Evolutionary conservation across 2,329 filamentous ascomycete species (phyloP), one percentile per base, ranked within the genome.

Genomic region (Trichoderma breve): DNA sequence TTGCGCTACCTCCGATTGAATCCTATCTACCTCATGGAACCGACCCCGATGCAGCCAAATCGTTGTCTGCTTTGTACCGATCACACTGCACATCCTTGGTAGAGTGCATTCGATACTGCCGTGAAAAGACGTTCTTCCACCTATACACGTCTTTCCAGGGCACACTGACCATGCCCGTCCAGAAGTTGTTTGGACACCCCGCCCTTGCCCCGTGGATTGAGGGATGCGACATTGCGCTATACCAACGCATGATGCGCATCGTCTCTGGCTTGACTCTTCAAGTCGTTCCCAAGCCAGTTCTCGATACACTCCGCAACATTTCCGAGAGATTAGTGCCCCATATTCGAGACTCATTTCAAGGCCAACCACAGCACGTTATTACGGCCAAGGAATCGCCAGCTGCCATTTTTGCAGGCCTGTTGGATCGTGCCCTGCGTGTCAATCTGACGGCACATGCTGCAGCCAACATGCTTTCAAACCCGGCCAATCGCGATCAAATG

Each of bases 1-100:
- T 98, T 51, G 85, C 89, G 47, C 85, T 99, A n/a, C 96, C 96
- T n/a, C 88, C 91, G 64, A 97, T 99, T 76, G 90, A 93, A 74
- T 86, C 89, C 6, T 97, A 94, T 79, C 85, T 97, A 3, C 95
- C 95, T 1, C 83, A 84, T 3, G 92, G 93, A 71, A 97, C 95
- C 7, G 96, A 99, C 80, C 85, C 88, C 1, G 95, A 98, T 78
- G 92, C 94, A 8, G 95, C 94, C 30, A 93, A 93, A 77, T 95
- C 94, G 4, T 85, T 99, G 26, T 90, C 90, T 47, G 95, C 95
- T 5, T 86, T 98, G 28, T 99, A 99, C 79, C 90, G 94, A 64
- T 96, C 95, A 3, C 95, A 98, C 79, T 97, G 95, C 80, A 98
- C 96, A 15, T 98, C 95, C 1, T 87, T 99, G 6, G 92, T 99